Base-by-base conservation (phyloP, 2,329 filamentous ascomycete genomes). In the Cladobotryum protrusum region DNA sequence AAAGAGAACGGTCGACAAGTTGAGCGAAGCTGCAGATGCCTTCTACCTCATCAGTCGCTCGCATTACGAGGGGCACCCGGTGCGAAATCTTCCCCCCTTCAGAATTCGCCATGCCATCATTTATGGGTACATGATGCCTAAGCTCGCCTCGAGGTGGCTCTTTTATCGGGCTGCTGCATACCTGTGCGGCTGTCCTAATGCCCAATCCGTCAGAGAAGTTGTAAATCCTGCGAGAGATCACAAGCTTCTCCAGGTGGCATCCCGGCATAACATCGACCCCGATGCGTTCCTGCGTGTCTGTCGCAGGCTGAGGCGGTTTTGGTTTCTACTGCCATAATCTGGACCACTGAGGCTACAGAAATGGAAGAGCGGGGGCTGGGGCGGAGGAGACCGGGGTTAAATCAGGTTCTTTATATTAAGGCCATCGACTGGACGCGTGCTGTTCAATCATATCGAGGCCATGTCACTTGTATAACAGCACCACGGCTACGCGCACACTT, bases 11-110 rank as follows among this genome's bases (percentile, higher is more conserved):
- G 55, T 61, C 46, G 51, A 62, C 45, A 66, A 59, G 45, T 57
- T 74, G n/a, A 74, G 71, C 60, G 72, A 75, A 54, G 67, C 68
- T 5, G 63, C 71, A 3, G 71, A 75, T 50, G 68, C 74, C 20
- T 63, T 73, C 44, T 74, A 72, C 58, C 60, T 63, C 18, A 61
- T 72, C 45, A 67, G 60, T 57, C 62, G 72, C 46, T 66, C 72
- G 17, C 58, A 54, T 2, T 60, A 70, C 52, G 70, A 73, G 56
- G 69, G 67, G 3, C 62, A 63, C 47, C 57, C 61, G 9, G 53
- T 70, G 42, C 54, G 61, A 2, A 54, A 45, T 7, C 42, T 69
- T 20, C 63, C 64, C 6, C 52, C 43, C 1, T 61, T 67, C 29
- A 33, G 46, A 14, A 7, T 37, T 24, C 48, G 54, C 6, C 60